These are phyloP conservation scores for Dioszegia aurantiaca DNA, from an alignment of 768 basidiomycete genomes.

Conservation along the genomic window DNA sequence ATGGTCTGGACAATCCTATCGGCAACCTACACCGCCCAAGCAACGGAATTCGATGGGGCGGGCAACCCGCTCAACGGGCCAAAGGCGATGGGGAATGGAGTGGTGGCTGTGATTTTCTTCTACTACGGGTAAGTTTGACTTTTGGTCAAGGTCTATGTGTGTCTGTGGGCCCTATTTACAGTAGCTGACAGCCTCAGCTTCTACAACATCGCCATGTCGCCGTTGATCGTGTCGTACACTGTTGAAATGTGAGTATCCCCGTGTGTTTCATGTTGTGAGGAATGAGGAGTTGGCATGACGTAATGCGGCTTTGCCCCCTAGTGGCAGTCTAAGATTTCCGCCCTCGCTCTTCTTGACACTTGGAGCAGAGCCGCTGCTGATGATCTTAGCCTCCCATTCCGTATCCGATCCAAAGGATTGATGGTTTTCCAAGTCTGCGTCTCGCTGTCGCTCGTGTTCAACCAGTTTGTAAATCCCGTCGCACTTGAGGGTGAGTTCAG, in stretches of 20 bases:
- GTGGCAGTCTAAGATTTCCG: neutral
- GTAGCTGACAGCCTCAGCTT: neutral
- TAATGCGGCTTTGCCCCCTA: too few species aligned
- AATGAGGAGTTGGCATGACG: neutral
- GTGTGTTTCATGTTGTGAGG: slow-evolving; percentile 35
- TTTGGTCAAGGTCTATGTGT: neutral
- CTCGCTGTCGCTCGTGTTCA: slow-evolving; percentile 27
- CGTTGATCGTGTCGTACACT: slow-evolving; percentile 55
- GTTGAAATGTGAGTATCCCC: slow-evolving; percentile 42
- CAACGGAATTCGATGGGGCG: slow-evolving; percentile 18
- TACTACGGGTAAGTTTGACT: slow-evolving; percentile 6
- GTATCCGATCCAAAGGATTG: slow-evolving; percentile 79
- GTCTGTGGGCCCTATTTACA: neutral
- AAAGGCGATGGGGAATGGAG: slow-evolving; percentile 4
- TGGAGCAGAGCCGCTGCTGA: neutral
- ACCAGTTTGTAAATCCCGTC: slow-evolving; percentile 41
- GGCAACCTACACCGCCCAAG: slow-evolving; percentile 36
- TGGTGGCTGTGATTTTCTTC: slow-evolving; percentile 19
- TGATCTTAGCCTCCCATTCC: slow-evolving; percentile 60
- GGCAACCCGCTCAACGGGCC: slow-evolving; percentile 31
- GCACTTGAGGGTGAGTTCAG: slow-evolving; percentile 33
- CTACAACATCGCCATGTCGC: slow-evolving; percentile 59
- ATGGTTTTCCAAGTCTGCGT: slow-evolving; percentile 56
- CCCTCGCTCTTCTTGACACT: slow-evolving; percentile 65
- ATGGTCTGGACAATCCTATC: slow-evolving; percentile 33